phyloP scores from a whole-genome alignment of 2,329 filamentous ascomycete genomes.

The Trichoderma guizhouense region DNA sequence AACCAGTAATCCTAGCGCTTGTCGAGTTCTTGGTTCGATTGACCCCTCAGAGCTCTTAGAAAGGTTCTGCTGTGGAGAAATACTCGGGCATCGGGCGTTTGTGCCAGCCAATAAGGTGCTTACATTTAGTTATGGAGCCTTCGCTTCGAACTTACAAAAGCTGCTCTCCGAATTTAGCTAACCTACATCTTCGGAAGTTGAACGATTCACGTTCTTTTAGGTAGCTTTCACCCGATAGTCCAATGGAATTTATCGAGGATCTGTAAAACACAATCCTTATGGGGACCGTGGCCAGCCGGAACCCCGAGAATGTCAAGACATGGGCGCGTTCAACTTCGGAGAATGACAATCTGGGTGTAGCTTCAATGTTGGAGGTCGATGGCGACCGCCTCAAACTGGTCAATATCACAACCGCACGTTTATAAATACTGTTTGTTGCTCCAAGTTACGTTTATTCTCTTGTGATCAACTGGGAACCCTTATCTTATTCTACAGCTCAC shows the following conservation, averaged over 20 bases:
- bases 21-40: neutral
- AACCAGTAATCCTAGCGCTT: neutral
- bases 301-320: neutral
- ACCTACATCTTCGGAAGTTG: neutral
- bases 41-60: neutral
- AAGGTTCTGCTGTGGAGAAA: constrained; percentile 1
- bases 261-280: neutral
- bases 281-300: neutral
- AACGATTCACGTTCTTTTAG: neutral
- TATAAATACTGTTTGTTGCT: neutral
- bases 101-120: neutral
- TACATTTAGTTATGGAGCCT: neutral
- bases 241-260: neutral
- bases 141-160: neutral
- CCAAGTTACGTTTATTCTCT: neutral
- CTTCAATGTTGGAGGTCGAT: neutral
- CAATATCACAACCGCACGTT: neutral
- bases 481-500: neutral
- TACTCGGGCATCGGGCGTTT: neutral
- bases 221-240: neutral
- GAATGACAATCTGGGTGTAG: neutral
- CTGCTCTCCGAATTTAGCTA: neutral
- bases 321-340: neutral
- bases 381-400: neutral
- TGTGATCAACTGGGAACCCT: neutral